phyloP scores from a whole-genome alignment of 257 asterid genomes.

The Solanum bulbocastanum region DNA sequence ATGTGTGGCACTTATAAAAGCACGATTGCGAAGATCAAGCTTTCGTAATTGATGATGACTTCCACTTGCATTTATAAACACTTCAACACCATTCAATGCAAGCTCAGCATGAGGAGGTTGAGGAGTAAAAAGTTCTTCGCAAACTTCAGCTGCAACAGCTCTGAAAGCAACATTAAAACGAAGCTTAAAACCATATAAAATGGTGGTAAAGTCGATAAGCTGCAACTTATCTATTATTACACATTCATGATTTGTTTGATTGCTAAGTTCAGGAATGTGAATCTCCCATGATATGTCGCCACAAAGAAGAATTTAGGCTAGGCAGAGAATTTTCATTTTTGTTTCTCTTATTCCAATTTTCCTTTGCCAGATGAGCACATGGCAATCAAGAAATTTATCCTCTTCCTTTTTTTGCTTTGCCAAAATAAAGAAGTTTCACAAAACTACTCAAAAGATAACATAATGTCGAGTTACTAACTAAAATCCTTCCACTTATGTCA shows the following conservation, averaged over 20 bases:
- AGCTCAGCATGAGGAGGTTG: slow-evolving; percentile 92
- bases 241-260: neutral
- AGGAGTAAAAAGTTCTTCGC: slow-evolving; percentile 92
- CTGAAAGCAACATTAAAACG: slow-evolving; percentile 26
- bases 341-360: neutral
- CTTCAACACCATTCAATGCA: slow-evolving; percentile 90
- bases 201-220: neutral
- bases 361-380: neutral
- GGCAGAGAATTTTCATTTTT: neutral
- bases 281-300: neutral
- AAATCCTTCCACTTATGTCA: neutral
- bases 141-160: slow-evolving; percentile 96
- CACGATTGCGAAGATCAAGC: slow-evolving; percentile 81
- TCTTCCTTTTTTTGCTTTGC: neutral
- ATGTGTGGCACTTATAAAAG: slow-evolving; percentile 89
- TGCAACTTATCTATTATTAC: neutral
- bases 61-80: slow-evolving; percentile 95
- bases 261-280: neutral
- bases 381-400: neutral
- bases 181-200: neutral
- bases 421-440: neutral
- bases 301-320: neutral
- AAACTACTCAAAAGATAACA: neutral
- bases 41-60: slow-evolving; percentile 92
- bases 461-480: neutral